phyloP scores from a whole-genome alignment of 108 stramenopile genomes.

The Stephanodiscus triporus region DNA sequence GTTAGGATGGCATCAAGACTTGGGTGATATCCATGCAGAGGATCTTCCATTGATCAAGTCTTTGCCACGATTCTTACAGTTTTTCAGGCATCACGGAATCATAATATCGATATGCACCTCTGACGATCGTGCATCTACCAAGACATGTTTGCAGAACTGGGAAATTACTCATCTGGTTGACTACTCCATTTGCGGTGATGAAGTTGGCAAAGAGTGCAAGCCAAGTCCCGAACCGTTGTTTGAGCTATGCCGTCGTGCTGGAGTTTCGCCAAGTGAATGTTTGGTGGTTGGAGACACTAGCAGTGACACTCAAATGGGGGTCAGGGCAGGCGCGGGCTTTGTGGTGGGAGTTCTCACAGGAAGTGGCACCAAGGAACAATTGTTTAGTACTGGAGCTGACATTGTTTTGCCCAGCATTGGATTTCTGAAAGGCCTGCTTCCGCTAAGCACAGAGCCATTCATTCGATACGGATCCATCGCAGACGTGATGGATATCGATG shows the following conservation, averaged over 20 bases:
- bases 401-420: conserved; percentile 49
- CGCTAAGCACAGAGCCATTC: not conserved
- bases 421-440: conserved; percentile 32
- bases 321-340: conserved; percentile 47
- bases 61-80: conserved; percentile 39
- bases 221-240: conserved; percentile 51
- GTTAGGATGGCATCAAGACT: conserved; percentile 52
- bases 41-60: conserved; percentile 55
- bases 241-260: conserved; percentile 40
- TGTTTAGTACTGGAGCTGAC: conserved; percentile 57
- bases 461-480: not conserved
- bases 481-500: not conserved
- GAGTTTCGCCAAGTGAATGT: conserved; percentile 41
- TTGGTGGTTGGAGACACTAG: conserved; percentile 67
- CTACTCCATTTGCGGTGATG: conserved; percentile 55
- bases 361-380: conserved; percentile 50
- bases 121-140: conserved; percentile 55
- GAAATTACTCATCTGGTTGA: conserved; percentile 46
- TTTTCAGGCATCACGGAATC: conserved; percentile 38
- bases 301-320: conserved; percentile 58
- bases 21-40: conserved; percentile 54
- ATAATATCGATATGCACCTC: conserved; percentile 59
- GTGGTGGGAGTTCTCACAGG: conserved; percentile 65
- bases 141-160: conserved; percentile 48
- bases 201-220: conserved; percentile 51